Base-by-base conservation (phyloP, 2,329 filamentous ascomycete species). In the Colletotrichum sp. region DNA sequence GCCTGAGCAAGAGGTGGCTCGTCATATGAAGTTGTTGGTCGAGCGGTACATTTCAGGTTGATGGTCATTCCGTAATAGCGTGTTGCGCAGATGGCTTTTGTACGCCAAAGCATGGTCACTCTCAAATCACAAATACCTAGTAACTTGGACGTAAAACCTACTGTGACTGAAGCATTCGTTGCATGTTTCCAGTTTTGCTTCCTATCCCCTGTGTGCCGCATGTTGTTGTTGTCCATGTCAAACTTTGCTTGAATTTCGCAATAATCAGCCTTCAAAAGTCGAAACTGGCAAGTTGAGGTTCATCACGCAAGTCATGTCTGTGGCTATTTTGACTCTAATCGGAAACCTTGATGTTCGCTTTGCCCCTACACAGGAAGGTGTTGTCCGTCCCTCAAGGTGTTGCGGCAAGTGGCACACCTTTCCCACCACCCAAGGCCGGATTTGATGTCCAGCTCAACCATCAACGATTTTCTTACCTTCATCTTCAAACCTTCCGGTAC, bases 351-450 rank as follows among this genome's bases (percentile, higher is more conserved):
- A 1, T 22, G 0, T 44, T 13, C 19, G 44, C 44, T 1, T 52
- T 52, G 44, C n/a, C 0, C n/a, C 11, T 0, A 22, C n/a, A 12
- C 19, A 19, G n/a, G n/a, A 3, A 6, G 11, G 6, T 52, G n/a
- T 0, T 25, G 44, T 22, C 11, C n/a, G 44, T 48, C 44, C 44
- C 44, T 52, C n/a, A 52, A 52, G 44, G 44, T 52, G 44, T 52
- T 52, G 44, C n/a, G 44, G 44, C n/a, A 2, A 52, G 44, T 52
- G 44, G 44, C n/a, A 0, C n/a, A 22, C 19, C 39, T 22, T 22
- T 1, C 11, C 8, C 0, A 22, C n/a, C n/a, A 19, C 0, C n/a
- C 0, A 52, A 52, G 0, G 16, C n/a, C n/a, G n/a, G n/a, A 12
- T 52, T 52, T 52, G 2, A 22, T 22, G 44, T 0, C n/a, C 12